These are phyloP conservation scores for Rhodotorula paludigena DNA, from an alignment of 768 basidiomycete genomes.

Conservation along the genomic window DNA sequence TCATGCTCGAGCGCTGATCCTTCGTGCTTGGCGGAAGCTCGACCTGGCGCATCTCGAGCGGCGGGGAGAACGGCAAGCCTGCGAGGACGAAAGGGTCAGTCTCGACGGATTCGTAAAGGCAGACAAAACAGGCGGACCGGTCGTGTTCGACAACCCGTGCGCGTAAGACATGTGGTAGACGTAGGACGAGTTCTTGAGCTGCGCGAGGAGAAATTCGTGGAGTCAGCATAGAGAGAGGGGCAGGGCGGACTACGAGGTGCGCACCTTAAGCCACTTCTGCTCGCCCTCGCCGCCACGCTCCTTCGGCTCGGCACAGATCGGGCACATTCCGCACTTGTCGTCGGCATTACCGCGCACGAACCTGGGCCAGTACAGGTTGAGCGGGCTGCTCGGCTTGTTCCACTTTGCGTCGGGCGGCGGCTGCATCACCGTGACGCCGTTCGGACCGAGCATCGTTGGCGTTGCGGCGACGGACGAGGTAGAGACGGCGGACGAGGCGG, in stretches of 20 bases:
- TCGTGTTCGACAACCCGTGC: conserved; percentile 36
- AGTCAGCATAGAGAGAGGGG: not conserved
- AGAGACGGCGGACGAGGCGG: not conserved
- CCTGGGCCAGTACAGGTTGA: conserved; percentile 73
- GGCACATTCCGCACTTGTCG: conserved; percentile 70
- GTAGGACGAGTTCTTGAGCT: conserved; percentile 37
- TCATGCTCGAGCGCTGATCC: conserved; percentile 58
- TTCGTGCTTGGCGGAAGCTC: conserved; percentile 53
- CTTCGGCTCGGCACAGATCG: conserved; percentile 62
- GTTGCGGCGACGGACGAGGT: not conserved
- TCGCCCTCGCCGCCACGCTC: conserved; percentile 63
- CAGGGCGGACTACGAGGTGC: not conserved
- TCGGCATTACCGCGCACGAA: conserved; percentile 66
- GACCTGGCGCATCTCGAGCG: conserved; percentile 58
- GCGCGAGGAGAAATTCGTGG: not conserved
- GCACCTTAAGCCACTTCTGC: conserved; percentile 65
- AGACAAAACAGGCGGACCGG: conserved; percentile 8
- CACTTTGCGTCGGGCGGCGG: conserved; percentile 26
- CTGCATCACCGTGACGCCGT: conserved; percentile 9
- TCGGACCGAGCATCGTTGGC: conserved; percentile 3
- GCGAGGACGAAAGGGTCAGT: not conserved
- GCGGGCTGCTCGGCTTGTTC: conserved; percentile 45
- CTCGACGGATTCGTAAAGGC: too few species aligned
- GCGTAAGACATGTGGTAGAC: conserved; percentile 40
- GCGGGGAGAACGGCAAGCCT: conserved; percentile 71